phyloP scores from a whole-genome alignment of 164 flowering plant species.

The Nelumbo lutea region DNA sequence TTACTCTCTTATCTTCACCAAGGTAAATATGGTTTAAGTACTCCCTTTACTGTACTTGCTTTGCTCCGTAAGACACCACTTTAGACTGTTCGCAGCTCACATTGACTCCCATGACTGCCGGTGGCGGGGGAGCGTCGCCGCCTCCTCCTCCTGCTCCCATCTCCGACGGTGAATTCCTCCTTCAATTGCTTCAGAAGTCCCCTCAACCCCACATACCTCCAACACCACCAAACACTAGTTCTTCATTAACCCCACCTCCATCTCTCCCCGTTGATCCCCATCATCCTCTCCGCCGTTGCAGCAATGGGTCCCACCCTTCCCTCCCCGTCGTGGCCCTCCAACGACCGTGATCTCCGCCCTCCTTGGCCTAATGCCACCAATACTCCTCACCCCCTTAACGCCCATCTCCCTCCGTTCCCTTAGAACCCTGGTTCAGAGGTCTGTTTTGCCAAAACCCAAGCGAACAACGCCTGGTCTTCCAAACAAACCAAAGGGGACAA shows the following conservation, averaged over 20 bases:
- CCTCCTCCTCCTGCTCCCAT: slow-evolving; percentile 14
- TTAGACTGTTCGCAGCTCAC: not conserved
- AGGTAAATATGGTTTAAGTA: no score
- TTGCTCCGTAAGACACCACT: no score
- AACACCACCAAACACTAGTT: no score
- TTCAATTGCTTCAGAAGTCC: slow-evolving; percentile 56
- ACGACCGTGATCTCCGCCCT: slow-evolving; percentile 12
- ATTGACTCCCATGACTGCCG: slow-evolving; percentile 39
- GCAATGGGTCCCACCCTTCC: slow-evolving; percentile 60
- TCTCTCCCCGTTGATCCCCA: slow-evolving; percentile 7
- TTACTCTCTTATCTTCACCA: no score
- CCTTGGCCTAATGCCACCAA: slow-evolving; percentile 25
- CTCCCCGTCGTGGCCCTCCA: slow-evolving; percentile 24
- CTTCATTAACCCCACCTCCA: not conserved
- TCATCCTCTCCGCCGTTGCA: slow-evolving; percentile 60
- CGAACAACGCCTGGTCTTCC: slow-evolving; percentile 46
- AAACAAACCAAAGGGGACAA: slow-evolving; percentile 25
- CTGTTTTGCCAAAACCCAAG: slow-evolving; percentile 15
- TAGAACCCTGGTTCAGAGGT: slow-evolving; percentile 25
- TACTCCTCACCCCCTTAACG: slow-evolving; percentile 26
- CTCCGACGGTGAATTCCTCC: slow-evolving; percentile 71
- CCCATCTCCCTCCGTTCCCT: slow-evolving; percentile 29
- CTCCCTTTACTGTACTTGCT: no score
- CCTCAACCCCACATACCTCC: slow-evolving; percentile 18
- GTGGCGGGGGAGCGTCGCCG: slow-evolving; percentile 29